A percentile compares a stretch with the other conserved stretches of the same genome.
Conservation (phyloP, 495 filamentous ascomycete species). For the Penicillium antarcticum region DNA sequence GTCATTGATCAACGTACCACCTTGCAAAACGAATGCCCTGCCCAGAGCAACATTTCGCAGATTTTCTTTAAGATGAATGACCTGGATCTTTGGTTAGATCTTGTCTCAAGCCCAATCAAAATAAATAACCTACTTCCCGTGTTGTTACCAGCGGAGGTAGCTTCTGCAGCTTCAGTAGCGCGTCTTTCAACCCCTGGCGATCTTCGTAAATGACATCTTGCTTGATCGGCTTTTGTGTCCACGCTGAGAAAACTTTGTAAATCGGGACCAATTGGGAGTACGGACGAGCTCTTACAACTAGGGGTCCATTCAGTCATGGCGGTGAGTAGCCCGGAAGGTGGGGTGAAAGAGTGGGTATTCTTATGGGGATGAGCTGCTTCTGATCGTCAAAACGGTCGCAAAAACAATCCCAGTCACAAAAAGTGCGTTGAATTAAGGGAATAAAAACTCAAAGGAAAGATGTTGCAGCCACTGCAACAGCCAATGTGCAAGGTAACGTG, state of each 20-base stretch:
- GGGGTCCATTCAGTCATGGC: slow-evolving; percentile 34
- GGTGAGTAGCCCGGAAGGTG: slow-evolving; percentile 5
- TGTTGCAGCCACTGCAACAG: too few relatives aligned
- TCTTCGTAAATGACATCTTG: slow-evolving; percentile 84
- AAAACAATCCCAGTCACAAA: not conserved
- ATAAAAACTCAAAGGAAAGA: too few relatives aligned
- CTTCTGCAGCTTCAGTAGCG: slow-evolving; percentile 66
- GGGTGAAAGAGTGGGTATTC: slow-evolving; percentile 1
- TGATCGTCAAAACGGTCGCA: not conserved
- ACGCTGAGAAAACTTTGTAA: slow-evolving; percentile 49
- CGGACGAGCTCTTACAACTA: slow-evolving; percentile 22
- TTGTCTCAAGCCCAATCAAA: not conserved
- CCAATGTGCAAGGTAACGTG: too few relatives aligned
- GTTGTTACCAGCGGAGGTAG: slow-evolving; percentile 91
- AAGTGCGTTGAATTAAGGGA: too few relatives aligned
- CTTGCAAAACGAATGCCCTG: slow-evolving; percentile 92
- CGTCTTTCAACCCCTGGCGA: slow-evolving; percentile 55
- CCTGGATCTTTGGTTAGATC: slow-evolving; percentile 40
- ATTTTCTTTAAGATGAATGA: slow-evolving; percentile 69
- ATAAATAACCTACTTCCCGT: slow-evolving; percentile 48
- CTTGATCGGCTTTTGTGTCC: slow-evolving; percentile 87
- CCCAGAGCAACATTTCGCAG: slow-evolving; percentile 85
- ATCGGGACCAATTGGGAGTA: not conserved
- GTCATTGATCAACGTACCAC: slow-evolving; percentile 43
- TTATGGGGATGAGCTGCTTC: not conserved